Base-by-base conservation (phyloP, 345 rosid species). In the Euclidium syriacum region DNA sequence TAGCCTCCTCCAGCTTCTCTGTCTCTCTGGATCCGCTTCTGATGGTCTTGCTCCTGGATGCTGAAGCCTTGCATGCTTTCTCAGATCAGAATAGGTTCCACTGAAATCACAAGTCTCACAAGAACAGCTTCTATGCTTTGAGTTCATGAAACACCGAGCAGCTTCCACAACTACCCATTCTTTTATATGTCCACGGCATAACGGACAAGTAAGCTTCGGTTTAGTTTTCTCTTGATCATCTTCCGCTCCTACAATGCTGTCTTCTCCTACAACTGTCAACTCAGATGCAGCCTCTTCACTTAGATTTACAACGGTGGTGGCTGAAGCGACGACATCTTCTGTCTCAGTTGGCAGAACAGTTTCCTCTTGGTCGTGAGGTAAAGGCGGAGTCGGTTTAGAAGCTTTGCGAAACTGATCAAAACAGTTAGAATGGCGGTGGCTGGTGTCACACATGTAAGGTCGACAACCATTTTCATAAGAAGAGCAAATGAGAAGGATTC, bases 361-460 rank as follows among this genome's bases (percentile, higher is more conserved):
- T 60, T 67, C 85, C 43, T 77, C 84, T 46, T 49, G 75, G 49
- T 25, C 80, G 1, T 62, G 56, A 15, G 68, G 34, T 43, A 63
- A 27, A 30, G 71, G 17, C 0, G 80, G 52, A n/a, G 76, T 22
- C 62, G 79, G 83, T 1, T 71, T 49, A 68, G 71, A 81, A 43
- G 95, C 87, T 73, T 86, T 90, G 30, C 88, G 50, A 52, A 80
- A 94, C 81, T 90, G 99, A 61, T 94, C 99, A 14, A 94, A 80
- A 64, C 99, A 94, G 70, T 94, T 94, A 0, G 99, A 90, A 73
- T 90, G 99, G 6, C 99, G 88, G 65, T 87, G 86, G 74, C 99
- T 94, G 30, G 99, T 94, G 62, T 94, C 96, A 27, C 99, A 94
- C 97, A 90, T 94, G 81, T 79, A 94, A 17, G 97, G 97, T 9